phyloP scores from a whole-genome alignment of 345 rosid genomes.

The Stellera chamaejasme region DNA sequence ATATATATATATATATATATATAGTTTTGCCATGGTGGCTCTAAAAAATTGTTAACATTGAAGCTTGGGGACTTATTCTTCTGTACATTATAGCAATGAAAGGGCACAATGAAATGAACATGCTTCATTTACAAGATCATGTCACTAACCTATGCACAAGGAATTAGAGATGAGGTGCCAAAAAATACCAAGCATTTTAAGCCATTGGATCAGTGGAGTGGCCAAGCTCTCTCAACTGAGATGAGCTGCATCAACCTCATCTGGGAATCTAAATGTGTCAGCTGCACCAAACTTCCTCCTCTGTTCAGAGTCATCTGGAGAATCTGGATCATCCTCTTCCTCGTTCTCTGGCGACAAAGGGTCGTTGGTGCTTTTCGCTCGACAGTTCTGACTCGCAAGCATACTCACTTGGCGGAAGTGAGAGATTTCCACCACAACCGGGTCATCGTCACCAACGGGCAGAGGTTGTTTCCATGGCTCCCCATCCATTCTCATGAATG shows the following conservation, averaged over 20 bases:
- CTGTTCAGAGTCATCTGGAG: slow-evolving; percentile 35
- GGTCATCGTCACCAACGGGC: slow-evolving; percentile 48
- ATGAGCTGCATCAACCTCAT: slow-evolving; percentile 36
- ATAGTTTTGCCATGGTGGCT: too few species aligned
- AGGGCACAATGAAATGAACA: too few species aligned
- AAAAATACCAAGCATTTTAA: too few species aligned
- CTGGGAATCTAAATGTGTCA: slow-evolving; percentile 41
- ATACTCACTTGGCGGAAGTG: slow-evolving; percentile 49
- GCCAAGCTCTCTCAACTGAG: slow-evolving; percentile 25
- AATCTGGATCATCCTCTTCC: slow-evolving; percentile 22
- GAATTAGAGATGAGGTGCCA: too few species aligned
- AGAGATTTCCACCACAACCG: slow-evolving; percentile 53
- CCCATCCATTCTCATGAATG: slow-evolving; percentile 74
- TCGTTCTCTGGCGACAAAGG: slow-evolving; percentile 23
- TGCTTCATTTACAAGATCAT: too few species aligned
- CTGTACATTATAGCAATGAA: too few species aligned
- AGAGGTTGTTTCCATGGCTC: slow-evolving; percentile 82
- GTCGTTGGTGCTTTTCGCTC: slow-evolving; percentile 35
- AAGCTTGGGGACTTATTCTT: too few species aligned
- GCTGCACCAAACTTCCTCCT: slow-evolving; percentile 65
- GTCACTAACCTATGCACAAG: too few species aligned
- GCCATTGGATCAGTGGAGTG: too few species aligned
- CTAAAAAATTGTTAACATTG: too few species aligned
- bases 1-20: too few species aligned
- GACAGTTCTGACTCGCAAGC: slow-evolving; percentile 50